Percentiles rank a stretch among this genome's conserved stretches.
phyloP scores from a whole-genome alignment of 1,284 basidiomycete species.

The Peniophora sp. region DNA sequence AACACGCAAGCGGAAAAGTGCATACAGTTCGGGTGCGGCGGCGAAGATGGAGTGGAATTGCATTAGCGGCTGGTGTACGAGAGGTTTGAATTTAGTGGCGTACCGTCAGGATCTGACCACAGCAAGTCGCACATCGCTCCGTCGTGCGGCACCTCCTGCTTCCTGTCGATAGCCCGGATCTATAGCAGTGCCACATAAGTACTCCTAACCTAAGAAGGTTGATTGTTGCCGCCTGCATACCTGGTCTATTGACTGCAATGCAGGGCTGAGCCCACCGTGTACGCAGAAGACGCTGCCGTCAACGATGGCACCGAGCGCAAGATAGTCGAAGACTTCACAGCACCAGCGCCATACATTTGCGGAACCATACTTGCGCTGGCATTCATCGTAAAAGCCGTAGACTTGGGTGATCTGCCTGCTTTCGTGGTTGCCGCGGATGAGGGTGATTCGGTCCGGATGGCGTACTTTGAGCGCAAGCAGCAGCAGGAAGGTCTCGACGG shows the following conservation, averaged over 20 bases:
- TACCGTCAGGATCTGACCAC: slow-evolving; percentile 98
- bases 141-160: slow-evolving; percentile 99
- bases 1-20: not conserved
- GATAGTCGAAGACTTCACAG: slow-evolving; percentile 97
- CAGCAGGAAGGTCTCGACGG: slow-evolving; percentile 94
- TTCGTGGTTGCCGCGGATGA: slow-evolving; percentile 98
- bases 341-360: slow-evolving; percentile 98
- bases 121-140: slow-evolving; percentile 98
- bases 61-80: not conserved
- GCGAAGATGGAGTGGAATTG: not conserved
- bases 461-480: slow-evolving; percentile 94
- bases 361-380: slow-evolving; percentile 92
- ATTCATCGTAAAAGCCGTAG: slow-evolving; percentile 99
- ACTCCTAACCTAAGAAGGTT: not conserved
- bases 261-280: slow-evolving; percentile 90
- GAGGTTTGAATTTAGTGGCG: slow-evolving; percentile 1
- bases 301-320: slow-evolving; percentile 90
- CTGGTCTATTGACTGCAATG: slow-evolving; percentile 80
- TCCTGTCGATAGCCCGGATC: slow-evolving; percentile 94
- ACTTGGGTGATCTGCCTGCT: slow-evolving; percentile 99
- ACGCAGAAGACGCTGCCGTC: slow-evolving; percentile 92
- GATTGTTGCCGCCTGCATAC: slow-evolving; percentile 32
- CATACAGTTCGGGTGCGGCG: not conserved
- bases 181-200: slow-evolving; percentile 23
- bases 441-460: slow-evolving; percentile 95